phyloP scores from a whole-genome alignment of 306 rosid species.

The Acacia confusa region DNA sequence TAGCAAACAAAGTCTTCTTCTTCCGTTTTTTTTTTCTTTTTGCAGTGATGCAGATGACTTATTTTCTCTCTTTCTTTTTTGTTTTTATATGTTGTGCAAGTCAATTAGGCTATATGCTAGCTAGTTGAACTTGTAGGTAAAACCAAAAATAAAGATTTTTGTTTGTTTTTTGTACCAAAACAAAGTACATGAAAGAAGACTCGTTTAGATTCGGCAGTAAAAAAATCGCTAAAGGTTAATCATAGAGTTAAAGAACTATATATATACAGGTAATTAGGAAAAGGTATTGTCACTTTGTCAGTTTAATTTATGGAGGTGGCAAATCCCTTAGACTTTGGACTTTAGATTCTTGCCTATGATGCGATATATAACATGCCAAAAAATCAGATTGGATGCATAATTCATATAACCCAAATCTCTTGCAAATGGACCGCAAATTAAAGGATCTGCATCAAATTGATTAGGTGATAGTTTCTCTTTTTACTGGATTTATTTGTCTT shows the following conservation, averaged over 20 bases:
- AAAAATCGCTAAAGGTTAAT: background rate
- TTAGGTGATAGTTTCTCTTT: background rate
- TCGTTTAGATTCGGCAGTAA: background rate
- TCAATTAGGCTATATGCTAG: background rate
- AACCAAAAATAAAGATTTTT: background rate
- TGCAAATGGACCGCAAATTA: background rate
- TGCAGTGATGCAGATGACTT: background rate
- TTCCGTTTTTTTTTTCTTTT: too few relatives aligned
- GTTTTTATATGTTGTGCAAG: background rate
- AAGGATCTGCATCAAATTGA: background rate
- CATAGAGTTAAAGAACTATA: background rate
- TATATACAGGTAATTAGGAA: background rate
- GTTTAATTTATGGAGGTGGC: background rate
- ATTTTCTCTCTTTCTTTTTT: background rate
- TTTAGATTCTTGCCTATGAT: background rate
- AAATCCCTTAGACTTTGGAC: background rate
- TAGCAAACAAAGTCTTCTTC: background rate
- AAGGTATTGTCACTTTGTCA: background rate
- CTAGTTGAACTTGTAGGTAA: background rate
- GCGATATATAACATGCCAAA: background rate
- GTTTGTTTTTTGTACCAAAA: background rate
- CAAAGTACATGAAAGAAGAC: background rate
- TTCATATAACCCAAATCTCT: background rate
- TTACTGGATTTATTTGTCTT: background rate
- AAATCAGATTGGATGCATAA: background rate